Evolutionary conservation across 1,139 yeast species (phyloP).

Genomic region (Pichia terricola): DNA sequence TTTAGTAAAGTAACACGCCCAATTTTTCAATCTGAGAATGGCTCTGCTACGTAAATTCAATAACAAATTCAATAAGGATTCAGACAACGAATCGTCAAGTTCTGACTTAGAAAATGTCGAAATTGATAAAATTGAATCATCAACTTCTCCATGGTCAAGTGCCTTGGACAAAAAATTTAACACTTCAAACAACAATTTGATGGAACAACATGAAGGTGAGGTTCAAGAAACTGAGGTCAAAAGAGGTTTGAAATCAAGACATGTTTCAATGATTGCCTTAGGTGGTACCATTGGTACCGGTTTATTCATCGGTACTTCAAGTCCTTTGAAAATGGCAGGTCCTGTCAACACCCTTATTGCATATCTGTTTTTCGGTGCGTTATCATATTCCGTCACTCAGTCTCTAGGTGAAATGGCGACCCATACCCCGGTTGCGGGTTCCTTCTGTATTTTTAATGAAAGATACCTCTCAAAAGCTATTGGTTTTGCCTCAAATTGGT

Average conservation of each 20-base stretch:
- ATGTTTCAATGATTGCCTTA: slow-evolving; percentile 55
- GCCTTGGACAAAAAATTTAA: background rate
- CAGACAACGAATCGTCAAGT: no score
- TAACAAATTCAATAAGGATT: no score
- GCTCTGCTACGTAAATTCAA: no score
- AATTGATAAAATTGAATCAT: background rate
- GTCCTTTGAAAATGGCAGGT: slow-evolving; percentile 45
- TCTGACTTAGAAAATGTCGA: background rate
- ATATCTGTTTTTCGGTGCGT: slow-evolving; percentile 54
- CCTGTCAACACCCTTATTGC: slow-evolving; percentile 61
- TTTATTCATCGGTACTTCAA: slow-evolving; percentile 48
- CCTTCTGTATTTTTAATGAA: slow-evolving; percentile 47
- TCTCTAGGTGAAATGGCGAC: slow-evolving; percentile 76
- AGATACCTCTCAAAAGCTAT: slow-evolving; percentile 62
- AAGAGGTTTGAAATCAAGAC: slow-evolving; percentile 48
- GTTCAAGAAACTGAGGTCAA: slow-evolving; percentile 15
- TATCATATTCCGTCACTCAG: slow-evolving; percentile 60
- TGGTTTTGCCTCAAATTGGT: slow-evolving; percentile 77
- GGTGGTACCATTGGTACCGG: slow-evolving; percentile 75
- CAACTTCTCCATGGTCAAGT: background rate
- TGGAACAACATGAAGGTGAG: slow-evolving; percentile 5
- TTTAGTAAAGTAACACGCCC: no score
- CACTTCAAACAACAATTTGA: background rate
- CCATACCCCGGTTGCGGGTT: slow-evolving; percentile 62
- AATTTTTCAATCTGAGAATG: no score